phyloP scores from a whole-genome alignment of 176 grass and related monocot species.

The Miscanthus lutarioriparius region DNA sequence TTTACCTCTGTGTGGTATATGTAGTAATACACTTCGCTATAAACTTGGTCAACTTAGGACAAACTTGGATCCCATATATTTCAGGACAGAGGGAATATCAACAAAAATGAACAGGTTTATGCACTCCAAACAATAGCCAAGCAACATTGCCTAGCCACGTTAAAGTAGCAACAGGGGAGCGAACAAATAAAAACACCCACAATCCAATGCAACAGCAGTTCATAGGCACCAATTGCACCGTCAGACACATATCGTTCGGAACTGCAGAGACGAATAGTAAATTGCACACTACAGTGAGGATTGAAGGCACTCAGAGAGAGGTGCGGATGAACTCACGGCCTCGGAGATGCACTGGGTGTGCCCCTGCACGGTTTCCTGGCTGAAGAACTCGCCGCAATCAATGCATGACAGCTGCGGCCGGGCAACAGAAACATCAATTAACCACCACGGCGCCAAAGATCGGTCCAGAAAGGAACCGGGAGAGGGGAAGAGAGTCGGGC shows the following conservation, averaged over 20 bases:
- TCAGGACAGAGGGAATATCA: not conserved
- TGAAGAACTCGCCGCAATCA: slow-evolving; percentile 79
- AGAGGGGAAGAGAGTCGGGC: not conserved
- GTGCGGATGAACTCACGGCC: slow-evolving; percentile 48
- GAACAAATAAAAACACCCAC: not conserved
- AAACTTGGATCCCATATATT: not conserved
- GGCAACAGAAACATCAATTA: not conserved
- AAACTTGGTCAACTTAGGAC: not conserved
- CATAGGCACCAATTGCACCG: not conserved
- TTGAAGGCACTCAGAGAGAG: not conserved
- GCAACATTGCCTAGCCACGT: not conserved
- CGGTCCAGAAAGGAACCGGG: not conserved
- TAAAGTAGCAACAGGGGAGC: not conserved
- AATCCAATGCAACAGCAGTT: not conserved
- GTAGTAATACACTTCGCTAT: not conserved
- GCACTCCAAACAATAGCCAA: not conserved
- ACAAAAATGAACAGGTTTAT: not conserved
- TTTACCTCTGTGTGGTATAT: not conserved
- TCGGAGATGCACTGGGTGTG: slow-evolving; percentile 93
- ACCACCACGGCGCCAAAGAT: not conserved
- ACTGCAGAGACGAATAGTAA: not conserved
- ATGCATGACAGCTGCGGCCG: slow-evolving; percentile 81
- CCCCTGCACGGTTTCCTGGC: slow-evolving; percentile 66
- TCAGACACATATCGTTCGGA: not conserved
- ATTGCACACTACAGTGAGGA: not conserved